phyloP scores from a whole-genome alignment of 2,329 filamentous ascomycete genomes.

The Colletotrichum sp. region DNA sequence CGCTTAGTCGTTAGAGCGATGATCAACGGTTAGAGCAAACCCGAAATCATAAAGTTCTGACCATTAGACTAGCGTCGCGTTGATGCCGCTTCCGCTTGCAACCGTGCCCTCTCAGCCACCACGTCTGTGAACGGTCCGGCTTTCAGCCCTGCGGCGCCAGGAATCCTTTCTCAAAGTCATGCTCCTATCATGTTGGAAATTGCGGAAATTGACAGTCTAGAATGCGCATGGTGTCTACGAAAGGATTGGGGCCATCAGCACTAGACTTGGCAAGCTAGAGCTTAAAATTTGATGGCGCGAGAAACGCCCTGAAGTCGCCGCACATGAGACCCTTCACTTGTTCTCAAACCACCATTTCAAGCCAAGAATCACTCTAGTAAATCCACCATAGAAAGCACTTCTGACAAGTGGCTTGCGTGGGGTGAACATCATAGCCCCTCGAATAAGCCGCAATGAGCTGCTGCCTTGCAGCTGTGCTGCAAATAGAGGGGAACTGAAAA shows the following conservation, averaged over 20 bases:
- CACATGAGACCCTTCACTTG: background rate
- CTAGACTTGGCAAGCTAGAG: background rate
- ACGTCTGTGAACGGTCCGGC: background rate
- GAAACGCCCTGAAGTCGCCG: background rate
- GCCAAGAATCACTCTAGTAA: background rate
- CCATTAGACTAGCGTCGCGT: background rate
- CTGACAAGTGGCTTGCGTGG: background rate
- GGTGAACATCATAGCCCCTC: background rate
- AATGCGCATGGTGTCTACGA: background rate
- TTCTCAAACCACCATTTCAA: background rate
- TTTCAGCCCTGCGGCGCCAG: background rate
- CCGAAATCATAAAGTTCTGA: background rate
- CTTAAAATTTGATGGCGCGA: background rate
- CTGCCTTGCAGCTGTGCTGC: background rate
- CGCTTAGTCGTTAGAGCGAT: background rate
- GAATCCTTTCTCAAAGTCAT: background rate
- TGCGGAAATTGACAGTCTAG: background rate
- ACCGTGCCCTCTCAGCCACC: background rate
- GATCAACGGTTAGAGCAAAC: background rate
- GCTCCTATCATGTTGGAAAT: background rate
- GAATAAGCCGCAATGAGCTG: background rate
- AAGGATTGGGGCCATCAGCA: background rate
- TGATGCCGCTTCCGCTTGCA: background rate
- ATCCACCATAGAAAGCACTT: background rate
- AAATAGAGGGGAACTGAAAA: background rate